Evolutionary conservation across 345 rosid genomes (phyloP), one percentile per base, ranked within the genome.

Genomic region (Trapa bicornis): DNA sequence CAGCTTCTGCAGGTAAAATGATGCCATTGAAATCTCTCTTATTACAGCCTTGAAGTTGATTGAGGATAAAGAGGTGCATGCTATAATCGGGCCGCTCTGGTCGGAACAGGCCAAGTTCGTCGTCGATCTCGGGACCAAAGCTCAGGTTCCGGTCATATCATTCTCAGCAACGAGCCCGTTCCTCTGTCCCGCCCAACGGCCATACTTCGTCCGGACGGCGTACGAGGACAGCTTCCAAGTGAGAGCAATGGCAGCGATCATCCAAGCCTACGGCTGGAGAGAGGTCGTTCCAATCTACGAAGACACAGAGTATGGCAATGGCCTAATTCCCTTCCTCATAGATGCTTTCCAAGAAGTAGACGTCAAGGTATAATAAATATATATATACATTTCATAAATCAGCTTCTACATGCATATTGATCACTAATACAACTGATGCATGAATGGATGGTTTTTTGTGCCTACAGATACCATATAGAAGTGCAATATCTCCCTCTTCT

Each of bases 101-200:
- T 72, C 83, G 6, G 68, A n/a, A 66, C 77, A 78, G 57, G 70
- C 83, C 17, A 53, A 71, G 17, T 76, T 80, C 64, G 37, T 77
- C 9, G 62, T 74, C 12, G 62, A 70, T 14, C 65, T 80, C 0
- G 83, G 83, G 14, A 61, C 42, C 61, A 78, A 70, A 58, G 69
- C 74, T 65, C 75, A 74, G 0, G 77, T 82, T 6, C 86, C 86
- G 3, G 68, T 82, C 70, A 61, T 82, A 32, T 73, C 78, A 0
- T 73, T 74, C 67, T 73, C 74, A 0, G 74, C 76, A 22, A 57
- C 77, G 7, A 75, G 79, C 65, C 82, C 80, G 7, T 35, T 69
- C 43, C 72, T 74, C 8, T 37, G 66, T 16, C 17, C 81, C 7
- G 35, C 11, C 0, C 41, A 17, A 38, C 66, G 58, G 37, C 65